Evolutionary conservation across 2,329 filamentous ascomycete species (phyloP).

Genomic region (Penicillium thymicola): DNA sequence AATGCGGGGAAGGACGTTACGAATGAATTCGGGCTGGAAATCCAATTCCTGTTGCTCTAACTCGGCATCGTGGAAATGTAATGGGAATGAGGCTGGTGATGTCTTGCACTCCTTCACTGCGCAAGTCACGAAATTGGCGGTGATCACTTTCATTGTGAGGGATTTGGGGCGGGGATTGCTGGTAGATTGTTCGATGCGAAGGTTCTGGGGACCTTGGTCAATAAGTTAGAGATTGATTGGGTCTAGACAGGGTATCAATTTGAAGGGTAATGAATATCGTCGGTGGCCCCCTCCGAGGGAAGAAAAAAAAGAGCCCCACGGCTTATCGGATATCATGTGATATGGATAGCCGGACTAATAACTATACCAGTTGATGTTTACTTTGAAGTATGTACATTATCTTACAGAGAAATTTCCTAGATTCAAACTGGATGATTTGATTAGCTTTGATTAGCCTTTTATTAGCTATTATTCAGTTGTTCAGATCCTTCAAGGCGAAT

Average conservation of each 20-base stretch:
- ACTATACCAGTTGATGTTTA: neutral
- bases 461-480: neutral
- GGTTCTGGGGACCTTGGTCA: neutral
- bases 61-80: conserved; percentile 89
- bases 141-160: conserved; percentile 79
- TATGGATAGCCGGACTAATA: neutral
- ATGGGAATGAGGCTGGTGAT: conserved; percentile 73
- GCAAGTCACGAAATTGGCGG: conserved; percentile 94
- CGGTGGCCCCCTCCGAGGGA: neutral
- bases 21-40: conserved; percentile 73
- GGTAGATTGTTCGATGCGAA: neutral
- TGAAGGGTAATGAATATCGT: neutral
- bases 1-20: conserved; percentile 79
- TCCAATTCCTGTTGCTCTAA: conserved; percentile 81
- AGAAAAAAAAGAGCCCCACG: conserved; percentile 6
- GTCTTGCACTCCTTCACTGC: conserved; percentile 93
- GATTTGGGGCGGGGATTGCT: neutral
- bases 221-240: neutral
- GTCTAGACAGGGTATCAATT: neutral
- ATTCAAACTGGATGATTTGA: neutral
- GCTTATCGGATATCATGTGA: conserved; percentile 14
- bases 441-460: neutral
- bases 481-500: neutral
- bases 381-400: neutral
- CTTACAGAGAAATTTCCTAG: neutral